Evolutionary conservation across 1,284 basidiomycete genomes (phyloP), one percentile per base, ranked within the genome.

Genomic region (Moesziomyces sp.): DNA sequence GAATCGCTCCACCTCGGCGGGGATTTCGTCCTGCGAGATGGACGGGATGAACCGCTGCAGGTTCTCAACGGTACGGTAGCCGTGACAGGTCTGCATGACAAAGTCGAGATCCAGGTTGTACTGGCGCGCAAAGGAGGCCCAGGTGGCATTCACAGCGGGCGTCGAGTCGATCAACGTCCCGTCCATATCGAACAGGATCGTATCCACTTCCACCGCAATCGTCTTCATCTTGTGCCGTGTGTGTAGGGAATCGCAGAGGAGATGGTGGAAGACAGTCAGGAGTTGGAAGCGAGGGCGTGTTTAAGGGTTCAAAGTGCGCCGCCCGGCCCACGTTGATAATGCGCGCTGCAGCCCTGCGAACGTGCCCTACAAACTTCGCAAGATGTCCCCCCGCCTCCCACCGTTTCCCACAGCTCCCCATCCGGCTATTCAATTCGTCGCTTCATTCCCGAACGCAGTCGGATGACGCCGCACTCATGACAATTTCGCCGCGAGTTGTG

Each of bases 141-240:
- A 83, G 18, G 79, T 80, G 0, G 78, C 78, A 58, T 83, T 82
- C 40, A 82, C 77, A 1, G 82, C 82, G 0, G 80, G 81, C 7
- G 81, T 84, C 3, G 80, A 82, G 45, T 83, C 81, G 64, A 82
- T 81, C 13, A 83, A 66, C 7, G 82, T 84, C 16, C 82, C 82
- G 50, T 84, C 82, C 82, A 84, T 84, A 54, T 84, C 82, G 47
- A 84, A 84, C n/a, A 84, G 72, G 74, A 80, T 71, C 21, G 76
- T 76, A 30, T 80, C 78, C 26, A 78, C 76, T 43, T 74, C 76
- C 7, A 80, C 26, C 0, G 43, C 56, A 24, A 68, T 51, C 52
- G 53, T 47, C 54, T 62, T 67, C 73, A 75, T 75, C 38, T 58
- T 58, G 28, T 5, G 28, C 21, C 26, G 6, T 23, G 14, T 28